Base-by-base conservation (phyloP, 805 yeast species). In the Torulaspora quercuum region DNA sequence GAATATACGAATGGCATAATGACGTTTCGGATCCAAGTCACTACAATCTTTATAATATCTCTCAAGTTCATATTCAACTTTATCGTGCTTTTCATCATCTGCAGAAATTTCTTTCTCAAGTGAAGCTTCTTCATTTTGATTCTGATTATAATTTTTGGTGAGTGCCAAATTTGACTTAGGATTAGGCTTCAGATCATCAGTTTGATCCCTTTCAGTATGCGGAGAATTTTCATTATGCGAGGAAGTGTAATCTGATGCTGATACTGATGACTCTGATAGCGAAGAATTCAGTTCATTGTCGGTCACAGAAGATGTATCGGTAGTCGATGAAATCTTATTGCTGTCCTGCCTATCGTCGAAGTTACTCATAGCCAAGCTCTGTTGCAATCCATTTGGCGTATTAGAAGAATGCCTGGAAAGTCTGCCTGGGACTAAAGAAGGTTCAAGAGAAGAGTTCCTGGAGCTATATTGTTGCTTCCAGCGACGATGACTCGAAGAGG, bases 1-100 rank as follows among this genome's bases (percentile, higher is more conserved):
- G 64, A 83, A 88, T 1, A 90, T 80, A 42, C 95, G 77, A 14
- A 90, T 67, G 3, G 59, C 63, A 29, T 63, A 64, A 30, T 53
- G 58, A 24, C 55, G 52, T 7, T 51, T 52, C 23, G 55, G 49
- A 41, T 60, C 54, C 23, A 61, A 47, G 25, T 59, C 63, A 26
- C 59, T 57, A 15, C 58, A 59, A 26, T 65, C 62, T 28, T 57
- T 59, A 24, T 61, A 64, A 35, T 61, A 67, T 3, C 56, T 57
- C 29, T 61, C 67, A 35, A 61, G 53, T 26, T 63, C 61, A 41
- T 57, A 58, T 24, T 64, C 69, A 4, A 61, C 69, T 24, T 59
- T 57, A 29, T 64, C 68, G 21, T 47, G 49, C 20, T 46, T 51
- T 29, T 63, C 67, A 25, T 59, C 65, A 19, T 50, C 53, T 27